Conservation (phyloP, 2,329 filamentous ascomycete genomes). For the Trichothecium roseum region DNA sequence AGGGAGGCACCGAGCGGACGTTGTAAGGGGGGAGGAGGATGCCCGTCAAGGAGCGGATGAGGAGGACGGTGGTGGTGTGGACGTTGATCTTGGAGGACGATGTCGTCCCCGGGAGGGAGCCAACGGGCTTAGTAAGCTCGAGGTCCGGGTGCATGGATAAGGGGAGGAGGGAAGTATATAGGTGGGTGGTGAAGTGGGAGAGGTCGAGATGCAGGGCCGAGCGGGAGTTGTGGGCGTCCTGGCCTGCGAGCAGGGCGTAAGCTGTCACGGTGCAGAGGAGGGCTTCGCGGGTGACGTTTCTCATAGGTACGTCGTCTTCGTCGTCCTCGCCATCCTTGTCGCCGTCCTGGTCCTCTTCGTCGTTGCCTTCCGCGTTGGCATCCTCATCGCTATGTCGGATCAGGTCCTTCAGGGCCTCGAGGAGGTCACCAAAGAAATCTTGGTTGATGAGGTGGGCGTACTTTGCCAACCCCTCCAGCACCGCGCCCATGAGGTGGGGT, state of each 20-base stretch:
- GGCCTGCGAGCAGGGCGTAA: slow-evolving; percentile 89
- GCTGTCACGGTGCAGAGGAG: slow-evolving; percentile 94
- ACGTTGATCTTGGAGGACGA: slow-evolving; percentile 68
- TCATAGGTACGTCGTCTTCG: slow-evolving; percentile 36
- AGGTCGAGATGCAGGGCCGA: slow-evolving; percentile 78
- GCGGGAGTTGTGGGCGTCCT: slow-evolving; percentile 81
- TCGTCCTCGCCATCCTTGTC: slow-evolving; percentile 31
- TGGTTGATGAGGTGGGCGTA: slow-evolving; percentile 98
- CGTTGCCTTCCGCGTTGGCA: slow-evolving; percentile 33
- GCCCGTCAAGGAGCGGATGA: slow-evolving; percentile 76
- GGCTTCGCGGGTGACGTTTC: slow-evolving; percentile 75
- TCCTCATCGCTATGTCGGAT: slow-evolving; percentile 63
- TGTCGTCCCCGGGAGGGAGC: slow-evolving; percentile 22
- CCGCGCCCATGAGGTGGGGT: slow-evolving; percentile 87
- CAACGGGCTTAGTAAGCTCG: slow-evolving; percentile 52
- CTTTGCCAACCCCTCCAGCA: slow-evolving; percentile 85
- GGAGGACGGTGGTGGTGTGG: slow-evolving; percentile 85
- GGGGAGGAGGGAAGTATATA: slow-evolving; percentile 76
- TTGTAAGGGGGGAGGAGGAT: slow-evolving; percentile 68
- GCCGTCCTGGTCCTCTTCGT: slow-evolving; percentile 26
- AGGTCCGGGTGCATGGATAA: slow-evolving; percentile 76
- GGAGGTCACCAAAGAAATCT: slow-evolving; percentile 93
- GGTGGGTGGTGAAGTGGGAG: slow-evolving; percentile 87
- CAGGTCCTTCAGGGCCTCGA: slow-evolving; percentile 89
- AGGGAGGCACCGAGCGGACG: slow-evolving; percentile 64